Conservation (phyloP, 2,329 filamentous ascomycete genomes). For the Scedosporium aurantiacum region DNA sequence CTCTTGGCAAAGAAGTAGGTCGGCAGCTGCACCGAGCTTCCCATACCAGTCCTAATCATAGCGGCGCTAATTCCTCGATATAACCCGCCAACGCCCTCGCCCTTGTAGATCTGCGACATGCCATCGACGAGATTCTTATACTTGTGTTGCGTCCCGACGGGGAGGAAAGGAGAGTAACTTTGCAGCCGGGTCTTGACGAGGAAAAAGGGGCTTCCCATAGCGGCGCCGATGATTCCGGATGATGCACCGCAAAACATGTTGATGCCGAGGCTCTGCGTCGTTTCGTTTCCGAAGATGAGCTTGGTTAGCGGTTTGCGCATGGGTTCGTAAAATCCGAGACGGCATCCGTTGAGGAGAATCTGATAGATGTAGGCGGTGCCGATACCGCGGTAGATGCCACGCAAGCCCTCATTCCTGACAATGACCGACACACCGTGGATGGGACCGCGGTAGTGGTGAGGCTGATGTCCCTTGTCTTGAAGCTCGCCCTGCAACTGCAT, state of each 20-base stretch:
- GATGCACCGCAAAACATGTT: conserved; percentile 89
- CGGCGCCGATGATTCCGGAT: conserved; percentile 83
- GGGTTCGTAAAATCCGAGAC: conserved; percentile 94
- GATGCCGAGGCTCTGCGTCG: conserved; percentile 73
- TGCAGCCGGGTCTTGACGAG: conserved; percentile 94
- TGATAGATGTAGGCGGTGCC: conserved; percentile 94
- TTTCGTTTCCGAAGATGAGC: conserved; percentile 58
- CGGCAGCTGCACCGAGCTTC: conserved; percentile 88
- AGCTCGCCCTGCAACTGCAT: conserved; percentile 96
- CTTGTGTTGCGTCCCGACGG: conserved; percentile 91
- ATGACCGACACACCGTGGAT: conserved; percentile 88
- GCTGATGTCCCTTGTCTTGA: conserved; percentile 72
- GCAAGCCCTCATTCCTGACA: conserved; percentile 75
- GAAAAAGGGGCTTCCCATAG: conserved; percentile 93
- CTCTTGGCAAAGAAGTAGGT: conserved; percentile 98
- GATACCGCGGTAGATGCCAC: conserved; percentile 78
- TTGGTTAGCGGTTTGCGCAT: conserved; percentile 63
- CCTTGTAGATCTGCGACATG: conserved; percentile 62
- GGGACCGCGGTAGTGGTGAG: conserved; percentile 81
- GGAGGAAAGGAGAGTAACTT: conserved; percentile 83
- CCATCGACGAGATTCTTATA: conserved; percentile 84
- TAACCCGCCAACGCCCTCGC: conserved; percentile 68
- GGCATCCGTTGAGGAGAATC: conserved; percentile 89
- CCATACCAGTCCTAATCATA: conserved; percentile 93
- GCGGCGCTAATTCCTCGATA: conserved; percentile 88